Evolutionary conservation across 2,329 filamentous ascomycete species (phyloP).

Genomic region (Elsinoe ampelina): DNA sequence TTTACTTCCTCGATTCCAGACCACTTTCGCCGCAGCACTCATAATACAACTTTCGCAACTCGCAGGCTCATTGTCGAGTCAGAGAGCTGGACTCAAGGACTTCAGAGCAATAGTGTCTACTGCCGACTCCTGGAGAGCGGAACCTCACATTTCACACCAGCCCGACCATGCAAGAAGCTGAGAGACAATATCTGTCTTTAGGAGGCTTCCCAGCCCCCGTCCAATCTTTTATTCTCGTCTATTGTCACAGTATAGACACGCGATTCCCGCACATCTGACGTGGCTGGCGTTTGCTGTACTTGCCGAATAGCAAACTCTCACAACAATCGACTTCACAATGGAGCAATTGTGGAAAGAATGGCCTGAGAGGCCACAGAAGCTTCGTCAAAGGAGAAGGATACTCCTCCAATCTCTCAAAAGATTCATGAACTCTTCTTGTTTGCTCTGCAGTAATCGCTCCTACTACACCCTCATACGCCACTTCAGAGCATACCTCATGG

Average conservation of each 20-base stretch:
- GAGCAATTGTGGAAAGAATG: conserved; percentile 1
- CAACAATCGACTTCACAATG: neutral
- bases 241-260: neutral
- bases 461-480: conserved; percentile 7
- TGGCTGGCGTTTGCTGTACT: neutral
- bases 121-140: neutral
- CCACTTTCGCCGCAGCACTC: neutral
- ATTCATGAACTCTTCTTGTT: conserved; percentile 11
- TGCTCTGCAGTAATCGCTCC: conserved; percentile 11
- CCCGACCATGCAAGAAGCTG: conserved; percentile 12
- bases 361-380: neutral
- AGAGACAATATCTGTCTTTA: conserved; percentile 13
- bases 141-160: neutral
- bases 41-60: neutral
- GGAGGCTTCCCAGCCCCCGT: conserved; percentile 13
- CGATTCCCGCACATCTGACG: neutral
- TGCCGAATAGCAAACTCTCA: neutral
- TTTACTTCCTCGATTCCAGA: neutral
- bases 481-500: conserved; percentile 1
- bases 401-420: conserved; percentile 1
- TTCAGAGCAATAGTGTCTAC: neutral
- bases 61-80: neutral
- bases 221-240: conserved; percentile 3
- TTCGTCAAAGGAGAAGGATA: conserved; percentile 8
- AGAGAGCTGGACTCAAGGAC: neutral